phyloP scores from a whole-genome alignment of 306 rosid species.

The Pueraria montana region DNA sequence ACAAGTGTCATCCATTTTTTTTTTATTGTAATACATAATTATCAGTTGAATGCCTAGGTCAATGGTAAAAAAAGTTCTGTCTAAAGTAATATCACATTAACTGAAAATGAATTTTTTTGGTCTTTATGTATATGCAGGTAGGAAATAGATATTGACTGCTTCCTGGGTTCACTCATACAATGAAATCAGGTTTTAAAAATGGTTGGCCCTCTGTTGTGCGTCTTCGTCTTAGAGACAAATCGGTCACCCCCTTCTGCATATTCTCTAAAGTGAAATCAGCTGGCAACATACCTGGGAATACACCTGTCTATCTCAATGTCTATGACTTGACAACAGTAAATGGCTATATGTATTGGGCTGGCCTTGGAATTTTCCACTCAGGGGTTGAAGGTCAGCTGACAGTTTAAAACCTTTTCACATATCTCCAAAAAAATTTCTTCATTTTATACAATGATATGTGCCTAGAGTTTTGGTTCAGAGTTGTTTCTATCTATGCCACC shows the following conservation, averaged over 20 bases:
- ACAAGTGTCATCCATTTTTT: background rate
- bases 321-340: slow-evolving; percentile 91
- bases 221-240: slow-evolving; percentile 76
- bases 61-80: background rate
- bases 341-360: slow-evolving; percentile 96
- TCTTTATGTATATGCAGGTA: slow-evolving; percentile 56
- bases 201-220: slow-evolving; percentile 78
- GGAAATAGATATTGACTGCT: slow-evolving; percentile 51
- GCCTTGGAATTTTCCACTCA: slow-evolving; percentile 92
- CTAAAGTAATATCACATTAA: too few relatives aligned
- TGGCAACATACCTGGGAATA: slow-evolving; percentile 62
- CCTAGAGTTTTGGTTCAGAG: slow-evolving; percentile 23
- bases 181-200: slow-evolving; percentile 78
- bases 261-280: slow-evolving; percentile 77
- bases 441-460: background rate
- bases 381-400: slow-evolving; percentile 83
- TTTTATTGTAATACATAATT: background rate
- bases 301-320: slow-evolving; percentile 92
- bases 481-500: background rate
- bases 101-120: slow-evolving; percentile 11
- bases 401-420: slow-evolving; percentile 16
- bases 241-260: slow-evolving; percentile 75
- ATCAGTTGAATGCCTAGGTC: background rate
- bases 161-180: slow-evolving; percentile 59
- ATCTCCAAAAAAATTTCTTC: background rate